Evolutionary conservation across 306 rosid genomes (phyloP).

Genomic region (Lathyrus tuberosus): DNA sequence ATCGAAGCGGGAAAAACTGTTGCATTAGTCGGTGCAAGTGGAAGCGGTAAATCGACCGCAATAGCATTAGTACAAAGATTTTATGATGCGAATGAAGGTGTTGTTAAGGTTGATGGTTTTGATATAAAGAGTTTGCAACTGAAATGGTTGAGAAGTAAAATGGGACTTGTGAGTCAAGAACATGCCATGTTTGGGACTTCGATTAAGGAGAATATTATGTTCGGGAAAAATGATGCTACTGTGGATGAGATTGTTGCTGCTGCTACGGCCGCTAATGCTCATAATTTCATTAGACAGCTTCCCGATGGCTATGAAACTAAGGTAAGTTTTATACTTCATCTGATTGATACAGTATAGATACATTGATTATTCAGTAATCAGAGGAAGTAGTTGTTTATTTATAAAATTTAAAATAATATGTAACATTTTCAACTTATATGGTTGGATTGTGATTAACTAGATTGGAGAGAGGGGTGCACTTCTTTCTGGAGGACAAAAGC

Average conservation of each 20-base stretch:
- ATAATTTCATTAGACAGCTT: slow-evolving; percentile 83
- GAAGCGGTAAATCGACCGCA: slow-evolving; percentile 93
- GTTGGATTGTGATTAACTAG: slow-evolving; percentile 40
- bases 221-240: slow-evolving; percentile 85
- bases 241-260: slow-evolving; percentile 85
- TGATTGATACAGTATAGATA: too few species aligned
- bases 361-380: too few species aligned
- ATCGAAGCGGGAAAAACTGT: slow-evolving; percentile 85
- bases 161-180: slow-evolving; percentile 98
- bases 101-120: slow-evolving; percentile 68
- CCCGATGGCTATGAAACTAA: slow-evolving; percentile 95
- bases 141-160: slow-evolving; percentile 81
- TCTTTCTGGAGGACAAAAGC: slow-evolving; percentile 96
- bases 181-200: slow-evolving; percentile 95
- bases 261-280: slow-evolving; percentile 89
- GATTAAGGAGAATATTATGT: slow-evolving; percentile 80
- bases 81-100: slow-evolving; percentile 77
- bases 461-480: slow-evolving; percentile 90
- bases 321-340: slow-evolving; percentile 43
- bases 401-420: background rate
- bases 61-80: slow-evolving; percentile 82
- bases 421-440: background rate
- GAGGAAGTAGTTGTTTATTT: background rate
- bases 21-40: slow-evolving; percentile 94
- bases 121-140: slow-evolving; percentile 68